Percentiles rank a stretch among this genome's conserved stretches.
These are phyloP conservation scores for Apiotrichum sp. DNA, from an alignment of 1,284 basidiomycete species.

Conservation along the genomic window DNA sequence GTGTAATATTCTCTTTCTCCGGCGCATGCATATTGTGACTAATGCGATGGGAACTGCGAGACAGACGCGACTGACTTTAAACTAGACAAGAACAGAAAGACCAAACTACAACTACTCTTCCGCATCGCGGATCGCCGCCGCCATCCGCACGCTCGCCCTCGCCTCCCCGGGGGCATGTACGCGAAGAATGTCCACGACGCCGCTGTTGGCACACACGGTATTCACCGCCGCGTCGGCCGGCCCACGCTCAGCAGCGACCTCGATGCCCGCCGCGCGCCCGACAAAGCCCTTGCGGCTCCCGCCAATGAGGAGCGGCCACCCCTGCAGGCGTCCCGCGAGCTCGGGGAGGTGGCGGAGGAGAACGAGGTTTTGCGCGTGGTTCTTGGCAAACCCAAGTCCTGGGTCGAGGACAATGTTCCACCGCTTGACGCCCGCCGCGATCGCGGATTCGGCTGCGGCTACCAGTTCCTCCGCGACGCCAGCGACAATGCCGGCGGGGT, in stretches of 20 bases:
- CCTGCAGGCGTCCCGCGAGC: constrained; percentile 45
- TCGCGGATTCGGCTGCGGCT: constrained; percentile 59
- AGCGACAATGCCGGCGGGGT: constrained; percentile 56
- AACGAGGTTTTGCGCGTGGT: constrained; percentile 65
- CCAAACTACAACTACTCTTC: background rate
- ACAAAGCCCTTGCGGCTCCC: constrained; percentile 78
- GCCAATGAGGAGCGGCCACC: constrained; percentile 69
- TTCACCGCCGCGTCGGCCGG: constrained; percentile 80
- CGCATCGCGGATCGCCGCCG: constrained; percentile 48
- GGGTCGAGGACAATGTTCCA: constrained; percentile 93
- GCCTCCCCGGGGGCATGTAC: constrained; percentile 78
- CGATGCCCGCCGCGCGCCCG: constrained; percentile 53
- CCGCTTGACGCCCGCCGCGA: constrained; percentile 71
- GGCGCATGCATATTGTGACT: constrained; percentile 3
- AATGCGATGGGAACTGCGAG: background rate
- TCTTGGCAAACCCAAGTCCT: constrained; percentile 93
- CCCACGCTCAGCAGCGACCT: constrained; percentile 57
- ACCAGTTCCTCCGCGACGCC: constrained; percentile 72
- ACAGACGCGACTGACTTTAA: background rate
- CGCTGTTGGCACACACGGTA: constrained; percentile 67
- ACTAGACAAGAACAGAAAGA: too few relatives aligned
- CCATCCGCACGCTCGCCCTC: constrained; percentile 56
- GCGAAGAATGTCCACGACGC: constrained; percentile 62
- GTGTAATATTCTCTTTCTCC: constrained; percentile 1
- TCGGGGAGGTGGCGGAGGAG: constrained; percentile 56